Evolutionary conservation across 441 rosid genomes (phyloP).

Genomic region (Euphorbia celastroides): DNA sequence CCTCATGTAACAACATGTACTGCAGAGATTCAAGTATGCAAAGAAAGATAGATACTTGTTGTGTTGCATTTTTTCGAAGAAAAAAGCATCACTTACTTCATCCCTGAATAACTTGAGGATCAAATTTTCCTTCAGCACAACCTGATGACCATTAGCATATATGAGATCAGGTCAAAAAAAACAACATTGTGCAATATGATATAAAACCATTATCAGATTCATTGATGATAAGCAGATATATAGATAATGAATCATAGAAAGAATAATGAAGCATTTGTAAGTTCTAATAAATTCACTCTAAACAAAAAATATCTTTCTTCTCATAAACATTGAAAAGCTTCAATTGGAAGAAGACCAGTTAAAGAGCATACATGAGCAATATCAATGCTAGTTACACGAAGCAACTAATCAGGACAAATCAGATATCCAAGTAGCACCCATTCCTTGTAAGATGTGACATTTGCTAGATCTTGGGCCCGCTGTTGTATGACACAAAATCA

Average conservation of each 20-base stretch:
- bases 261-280: background rate
- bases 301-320: background rate
- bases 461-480: slow-evolving; percentile 99
- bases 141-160: slow-evolving; percentile 45
- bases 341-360: background rate
- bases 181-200: background rate
- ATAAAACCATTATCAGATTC: background rate
- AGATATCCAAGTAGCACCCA: slow-evolving; percentile 99
- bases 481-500: slow-evolving; percentile 29
- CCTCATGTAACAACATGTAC: slow-evolving; percentile 86
- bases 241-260: background rate
- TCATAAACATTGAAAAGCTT: background rate
- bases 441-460: slow-evolving; percentile 95
- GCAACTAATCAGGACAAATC: slow-evolving; percentile 99
- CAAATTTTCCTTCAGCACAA: slow-evolving; percentile 93
- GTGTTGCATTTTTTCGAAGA: slow-evolving; percentile 8
- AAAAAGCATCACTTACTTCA: slow-evolving; percentile 60
- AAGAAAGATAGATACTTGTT: slow-evolving; percentile 26
- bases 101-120: slow-evolving; percentile 83
- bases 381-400: slow-evolving; percentile 99
- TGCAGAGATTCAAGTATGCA: slow-evolving; percentile 39
- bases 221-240: background rate
- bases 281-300: background rate
- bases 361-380: slow-evolving; percentile 68
- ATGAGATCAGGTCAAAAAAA: slow-evolving; percentile 1